Percentiles rank a stretch among this genome's conserved stretches.
Conservation (phyloP, 805 yeast species). For the Osmozyma mogii region DNA sequence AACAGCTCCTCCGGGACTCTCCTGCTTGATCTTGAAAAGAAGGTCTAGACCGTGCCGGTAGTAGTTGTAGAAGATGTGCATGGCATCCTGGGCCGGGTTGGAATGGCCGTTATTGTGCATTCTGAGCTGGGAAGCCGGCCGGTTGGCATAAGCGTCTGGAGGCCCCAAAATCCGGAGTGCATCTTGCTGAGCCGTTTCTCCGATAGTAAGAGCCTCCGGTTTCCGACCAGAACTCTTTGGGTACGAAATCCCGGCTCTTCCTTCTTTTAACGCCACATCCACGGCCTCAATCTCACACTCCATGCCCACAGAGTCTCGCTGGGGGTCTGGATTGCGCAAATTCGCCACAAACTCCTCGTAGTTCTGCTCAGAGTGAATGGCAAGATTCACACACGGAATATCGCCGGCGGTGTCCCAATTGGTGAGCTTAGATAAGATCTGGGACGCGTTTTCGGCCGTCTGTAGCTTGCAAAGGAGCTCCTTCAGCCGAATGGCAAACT, state of each 20-base stretch:
- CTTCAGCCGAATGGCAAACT: conserved; percentile 25
- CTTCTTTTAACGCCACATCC: conserved; percentile 13
- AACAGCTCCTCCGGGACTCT: conserved; percentile 19
- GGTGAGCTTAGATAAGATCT: conserved; percentile 19
- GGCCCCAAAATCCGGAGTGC: conserved; percentile 43
- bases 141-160: conserved; percentile 45
- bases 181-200: conserved; percentile 42
- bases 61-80: conserved; percentile 46
- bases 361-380: conserved; percentile 33
- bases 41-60: conserved; percentile 48
- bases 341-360: conserved; percentile 22
- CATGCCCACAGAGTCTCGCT: neutral
- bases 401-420: conserved; percentile 28
- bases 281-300: conserved; percentile 5
- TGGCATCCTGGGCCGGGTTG: conserved; percentile 5
- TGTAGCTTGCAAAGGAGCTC: conserved; percentile 12
- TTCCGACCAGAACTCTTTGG: conserved; percentile 9
- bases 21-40: conserved; percentile 34
- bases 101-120: conserved; percentile 27
- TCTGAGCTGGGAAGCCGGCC: conserved; percentile 35
- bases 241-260: conserved; percentile 16
- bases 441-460: conserved; percentile 12
- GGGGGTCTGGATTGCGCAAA: neutral
- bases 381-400: conserved; percentile 29
- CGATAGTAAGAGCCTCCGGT: conserved; percentile 17